Evolutionary conservation across 148 eudicot species (phyloP).

Genomic region (Oxyria digyna): DNA sequence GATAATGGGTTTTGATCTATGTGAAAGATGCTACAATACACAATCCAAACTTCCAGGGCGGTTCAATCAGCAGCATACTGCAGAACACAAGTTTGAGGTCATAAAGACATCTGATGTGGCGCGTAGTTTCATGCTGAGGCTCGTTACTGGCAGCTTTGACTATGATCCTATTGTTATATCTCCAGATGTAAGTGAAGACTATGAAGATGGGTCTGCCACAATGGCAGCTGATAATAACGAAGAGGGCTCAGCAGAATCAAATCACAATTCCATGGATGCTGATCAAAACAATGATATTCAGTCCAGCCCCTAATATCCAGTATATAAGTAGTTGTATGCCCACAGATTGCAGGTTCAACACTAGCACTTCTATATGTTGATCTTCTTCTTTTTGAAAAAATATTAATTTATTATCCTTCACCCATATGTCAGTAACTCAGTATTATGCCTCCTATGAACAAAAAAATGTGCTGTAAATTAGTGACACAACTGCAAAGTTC

Average conservation of each 20-base stretch:
- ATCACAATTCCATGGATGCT: not conserved
- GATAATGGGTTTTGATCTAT: constrained; percentile 58
- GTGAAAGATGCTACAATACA: constrained; percentile 59
- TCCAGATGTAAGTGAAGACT: constrained; percentile 18
- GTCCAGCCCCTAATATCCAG: no score
- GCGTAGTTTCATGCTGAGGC: not conserved
- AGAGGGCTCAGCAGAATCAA: not conserved
- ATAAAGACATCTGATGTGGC: constrained; percentile 18
- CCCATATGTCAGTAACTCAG: no score
- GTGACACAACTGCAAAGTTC: no score
- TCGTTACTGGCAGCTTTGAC: not conserved
- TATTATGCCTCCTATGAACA: no score
- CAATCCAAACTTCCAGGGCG: constrained; percentile 66
- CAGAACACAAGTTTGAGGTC: constrained; percentile 44
- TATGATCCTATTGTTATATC: not conserved
- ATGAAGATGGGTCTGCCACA: constrained; percentile 20
- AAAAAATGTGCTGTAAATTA: no score
- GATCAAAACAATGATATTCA: constrained; percentile 2
- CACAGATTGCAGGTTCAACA: no score
- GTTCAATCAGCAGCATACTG: constrained; percentile 69
- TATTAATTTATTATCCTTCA: no score
- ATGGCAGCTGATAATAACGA: constrained; percentile 13
- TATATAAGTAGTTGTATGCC: no score
- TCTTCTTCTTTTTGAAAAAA: no score
- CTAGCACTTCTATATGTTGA: no score